Conservation (phyloP, 441 rosid genomes). For the Pelargonium myrrhifolium region DNA sequence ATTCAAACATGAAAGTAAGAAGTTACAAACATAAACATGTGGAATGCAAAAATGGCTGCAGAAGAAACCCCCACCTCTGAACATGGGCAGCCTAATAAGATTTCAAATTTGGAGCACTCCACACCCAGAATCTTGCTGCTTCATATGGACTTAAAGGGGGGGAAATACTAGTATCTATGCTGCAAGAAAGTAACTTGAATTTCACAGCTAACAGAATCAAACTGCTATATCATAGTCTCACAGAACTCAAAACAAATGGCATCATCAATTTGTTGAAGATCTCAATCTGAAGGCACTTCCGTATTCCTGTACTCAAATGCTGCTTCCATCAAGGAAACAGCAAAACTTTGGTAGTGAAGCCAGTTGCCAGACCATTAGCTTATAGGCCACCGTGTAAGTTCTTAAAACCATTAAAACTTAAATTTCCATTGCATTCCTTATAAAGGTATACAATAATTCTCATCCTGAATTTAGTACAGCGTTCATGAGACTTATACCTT, state of each 20-base stretch:
- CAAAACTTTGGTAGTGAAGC: background rate
- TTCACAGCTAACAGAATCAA: background rate
- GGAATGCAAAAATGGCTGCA: background rate
- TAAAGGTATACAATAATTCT: background rate
- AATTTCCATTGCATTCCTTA: background rate
- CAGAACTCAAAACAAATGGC: background rate
- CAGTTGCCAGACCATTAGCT: background rate
- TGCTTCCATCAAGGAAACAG: background rate
- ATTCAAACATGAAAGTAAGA: background rate
- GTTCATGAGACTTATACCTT: background rate
- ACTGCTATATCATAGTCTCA: background rate
- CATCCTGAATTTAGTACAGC: background rate
- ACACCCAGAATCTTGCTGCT: background rate
- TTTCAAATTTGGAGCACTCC: background rate
- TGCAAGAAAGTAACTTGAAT: background rate
- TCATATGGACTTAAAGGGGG: background rate
- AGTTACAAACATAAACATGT: no score
- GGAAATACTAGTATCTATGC: background rate
- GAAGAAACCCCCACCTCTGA: background rate
- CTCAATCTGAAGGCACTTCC: background rate
- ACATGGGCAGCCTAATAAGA: background rate
- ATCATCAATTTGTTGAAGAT: background rate
- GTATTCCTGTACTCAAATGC: background rate
- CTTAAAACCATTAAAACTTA: background rate
- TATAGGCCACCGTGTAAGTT: background rate